Conservation (phyloP, 208 protist genomes). For the Acanthamoeba castellanii region DNA sequence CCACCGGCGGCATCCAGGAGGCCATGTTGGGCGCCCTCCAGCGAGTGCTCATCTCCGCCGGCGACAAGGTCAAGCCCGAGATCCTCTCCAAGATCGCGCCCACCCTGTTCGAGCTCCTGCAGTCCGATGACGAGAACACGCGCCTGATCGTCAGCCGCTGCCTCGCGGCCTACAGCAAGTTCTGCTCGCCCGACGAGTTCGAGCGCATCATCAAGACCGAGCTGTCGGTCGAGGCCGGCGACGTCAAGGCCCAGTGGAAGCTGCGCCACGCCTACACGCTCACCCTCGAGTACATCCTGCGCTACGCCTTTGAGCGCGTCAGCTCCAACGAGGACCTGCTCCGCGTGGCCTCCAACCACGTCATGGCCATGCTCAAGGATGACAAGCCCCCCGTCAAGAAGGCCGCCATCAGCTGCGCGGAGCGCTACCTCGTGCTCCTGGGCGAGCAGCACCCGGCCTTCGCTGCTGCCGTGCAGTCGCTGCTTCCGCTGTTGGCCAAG, state of each 20-base stretch:
- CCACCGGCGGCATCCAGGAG: constrained; percentile 41
- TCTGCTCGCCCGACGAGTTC: constrained; percentile 14
- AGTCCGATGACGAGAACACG: constrained; percentile 51
- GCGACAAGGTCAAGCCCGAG: constrained; percentile 65
- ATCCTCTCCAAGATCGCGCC: constrained; percentile 43
- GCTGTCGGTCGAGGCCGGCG: constrained; percentile 62
- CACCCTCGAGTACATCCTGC: constrained; percentile 48
- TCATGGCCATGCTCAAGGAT: constrained; percentile 40
- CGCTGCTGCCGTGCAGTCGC: constrained; percentile 6
- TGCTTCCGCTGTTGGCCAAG: constrained; percentile 18
- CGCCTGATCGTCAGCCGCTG: constrained; percentile 30
- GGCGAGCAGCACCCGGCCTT: constrained; percentile 16
- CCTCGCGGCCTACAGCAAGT: constrained; percentile 65
- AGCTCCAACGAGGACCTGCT: constrained; percentile 43
- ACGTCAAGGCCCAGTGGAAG: constrained; percentile 69
- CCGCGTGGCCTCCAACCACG: neutral
- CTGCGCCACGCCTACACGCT: constrained; percentile 59
- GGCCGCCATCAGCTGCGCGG: constrained; percentile 31
- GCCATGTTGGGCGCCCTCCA: constrained; percentile 73
- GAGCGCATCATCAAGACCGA: constrained; percentile 50
- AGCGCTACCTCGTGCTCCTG: neutral
- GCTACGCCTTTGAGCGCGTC: constrained; percentile 45
- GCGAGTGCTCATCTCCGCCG: constrained; percentile 58
- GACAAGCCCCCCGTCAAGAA: constrained; percentile 65
- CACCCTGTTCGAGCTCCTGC: constrained; percentile 57